A percentile compares a stretch with the other conserved stretches of the same genome.
Evolutionary conservation across 1,139 yeast genomes (phyloP).

Genomic region (Saccharomyces pastorianus): DNA sequence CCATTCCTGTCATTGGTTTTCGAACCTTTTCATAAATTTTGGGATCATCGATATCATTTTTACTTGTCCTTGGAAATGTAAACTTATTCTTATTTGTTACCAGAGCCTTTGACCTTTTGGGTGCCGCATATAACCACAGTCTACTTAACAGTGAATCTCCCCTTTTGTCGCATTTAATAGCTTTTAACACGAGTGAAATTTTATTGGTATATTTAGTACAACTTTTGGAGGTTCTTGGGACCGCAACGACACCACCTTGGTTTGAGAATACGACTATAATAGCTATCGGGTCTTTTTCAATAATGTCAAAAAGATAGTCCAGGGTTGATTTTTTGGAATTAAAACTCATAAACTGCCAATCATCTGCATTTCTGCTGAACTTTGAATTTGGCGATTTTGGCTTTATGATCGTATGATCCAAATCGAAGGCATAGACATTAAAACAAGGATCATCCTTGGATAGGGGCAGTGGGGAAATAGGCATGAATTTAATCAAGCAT

Average conservation of each 20-base stretch:
- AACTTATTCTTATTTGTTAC: constrained; percentile 5
- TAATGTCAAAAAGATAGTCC: constrained; percentile 25
- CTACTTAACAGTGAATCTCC: constrained; percentile 25
- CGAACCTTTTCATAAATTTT: constrained; percentile 39
- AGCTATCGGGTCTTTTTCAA: constrained; percentile 17
- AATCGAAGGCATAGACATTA: constrained; percentile 26
- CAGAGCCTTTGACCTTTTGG: constrained; percentile 39
- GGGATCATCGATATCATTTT: constrained; percentile 10
- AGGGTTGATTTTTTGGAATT: constrained; percentile 11
- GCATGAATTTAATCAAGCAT: constrained; percentile 24
- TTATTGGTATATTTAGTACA: constrained; percentile 41
- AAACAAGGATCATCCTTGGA: not conserved
- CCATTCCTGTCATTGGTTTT: constrained; percentile 75
- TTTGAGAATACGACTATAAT: constrained; percentile 70
- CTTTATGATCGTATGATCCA: constrained; percentile 29
- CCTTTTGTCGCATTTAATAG: constrained; percentile 12
- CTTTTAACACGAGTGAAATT: constrained; percentile 35
- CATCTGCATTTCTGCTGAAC: constrained; percentile 22
- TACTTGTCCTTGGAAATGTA: constrained; percentile 10
- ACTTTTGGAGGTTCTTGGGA: constrained; percentile 44
- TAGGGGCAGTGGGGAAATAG: constrained; percentile 7
- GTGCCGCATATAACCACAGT: constrained; percentile 56
- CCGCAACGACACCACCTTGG: constrained; percentile 52
- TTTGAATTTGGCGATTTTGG: constrained; percentile 21
- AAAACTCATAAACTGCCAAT: constrained; percentile 28